Conservation (phyloP, 176 grass and related monocot genomes). For the Lolium perenne region DNA sequence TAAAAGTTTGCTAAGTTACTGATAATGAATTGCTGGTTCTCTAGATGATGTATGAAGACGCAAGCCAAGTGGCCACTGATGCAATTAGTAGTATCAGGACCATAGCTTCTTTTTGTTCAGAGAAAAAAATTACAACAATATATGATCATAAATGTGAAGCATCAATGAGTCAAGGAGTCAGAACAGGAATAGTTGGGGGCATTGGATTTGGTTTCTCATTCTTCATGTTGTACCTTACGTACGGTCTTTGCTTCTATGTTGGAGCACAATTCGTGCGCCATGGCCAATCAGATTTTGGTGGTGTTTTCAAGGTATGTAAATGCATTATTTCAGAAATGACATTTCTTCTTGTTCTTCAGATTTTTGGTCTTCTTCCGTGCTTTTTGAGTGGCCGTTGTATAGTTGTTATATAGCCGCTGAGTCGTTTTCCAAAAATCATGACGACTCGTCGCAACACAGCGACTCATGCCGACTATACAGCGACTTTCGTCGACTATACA, state of each 20-base stretch:
- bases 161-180: conserved; percentile 60
- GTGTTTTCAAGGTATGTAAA: conserved; percentile 63
- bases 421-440: too few relatives aligned
- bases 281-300: conserved; percentile 46
- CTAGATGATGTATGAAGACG: conserved; percentile 74
- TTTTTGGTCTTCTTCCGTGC: too few relatives aligned
- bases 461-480: too few relatives aligned
- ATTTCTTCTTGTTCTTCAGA: background rate
- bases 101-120: conserved; percentile 71
- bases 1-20: too few relatives aligned
- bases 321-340: background rate
- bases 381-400: too few relatives aligned
- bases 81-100: conserved; percentile 70
- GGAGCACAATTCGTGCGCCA: conserved; percentile 61
- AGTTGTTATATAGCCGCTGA: too few relatives aligned
- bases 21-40: background rate
- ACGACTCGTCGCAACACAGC: too few relatives aligned
- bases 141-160: conserved; percentile 68
- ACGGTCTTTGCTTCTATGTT: conserved; percentile 69
- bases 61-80: conserved; percentile 73
- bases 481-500: too few relatives aligned
- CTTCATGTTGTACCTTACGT: conserved; percentile 60
- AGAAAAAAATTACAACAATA: conserved; percentile 55
- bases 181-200: conserved; percentile 57
- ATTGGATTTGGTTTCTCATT: conserved; percentile 74